A percentile compares a stretch with the other conserved stretches of the same genome.
Evolutionary conservation across 805 yeast species (phyloP).

Genomic region (Lachancea meyersii): DNA sequence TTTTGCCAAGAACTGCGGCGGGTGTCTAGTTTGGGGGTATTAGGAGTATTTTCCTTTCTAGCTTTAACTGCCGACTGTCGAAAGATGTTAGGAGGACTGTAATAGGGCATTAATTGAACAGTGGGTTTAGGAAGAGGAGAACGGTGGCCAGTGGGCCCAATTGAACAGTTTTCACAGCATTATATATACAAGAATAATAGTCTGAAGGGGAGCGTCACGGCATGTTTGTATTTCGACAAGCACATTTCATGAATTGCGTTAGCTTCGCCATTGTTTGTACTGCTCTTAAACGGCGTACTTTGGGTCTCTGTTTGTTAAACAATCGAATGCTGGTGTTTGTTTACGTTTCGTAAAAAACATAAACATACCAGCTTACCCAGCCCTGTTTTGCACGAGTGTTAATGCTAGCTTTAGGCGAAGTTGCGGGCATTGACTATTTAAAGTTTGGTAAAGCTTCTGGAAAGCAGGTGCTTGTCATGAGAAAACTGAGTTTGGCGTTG

Average conservation of each 20-base stretch:
- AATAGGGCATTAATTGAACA: constrained; percentile 11
- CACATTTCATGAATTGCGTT: no score
- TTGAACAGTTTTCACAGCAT: no score
- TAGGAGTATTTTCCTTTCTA: constrained; percentile 11
- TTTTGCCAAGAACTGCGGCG: constrained; percentile 21
- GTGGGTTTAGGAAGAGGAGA: background rate
- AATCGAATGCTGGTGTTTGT: constrained; percentile 2
- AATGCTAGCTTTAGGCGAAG: background rate
- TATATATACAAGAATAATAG: no score
- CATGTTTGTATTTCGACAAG: no score
- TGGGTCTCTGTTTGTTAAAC: background rate
- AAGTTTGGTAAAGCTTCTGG: background rate
- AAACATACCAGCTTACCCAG: constrained; percentile 4
- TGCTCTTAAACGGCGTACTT: background rate
- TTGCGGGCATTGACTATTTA: no score
- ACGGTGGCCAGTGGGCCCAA: background rate
- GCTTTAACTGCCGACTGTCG: constrained; percentile 25
- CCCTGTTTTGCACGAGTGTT: background rate
- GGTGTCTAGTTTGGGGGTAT: background rate
- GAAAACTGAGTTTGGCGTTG: no score
- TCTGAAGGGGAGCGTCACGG: no score
- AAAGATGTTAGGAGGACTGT: constrained; percentile 24
- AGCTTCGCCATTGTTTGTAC: background rate
- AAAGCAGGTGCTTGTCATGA: background rate
- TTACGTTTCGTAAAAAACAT: constrained; percentile 1